These are phyloP conservation scores for Ganoderma resinaceum DNA, from an alignment of 1,284 basidiomycete species.

Conservation along the genomic window DNA sequence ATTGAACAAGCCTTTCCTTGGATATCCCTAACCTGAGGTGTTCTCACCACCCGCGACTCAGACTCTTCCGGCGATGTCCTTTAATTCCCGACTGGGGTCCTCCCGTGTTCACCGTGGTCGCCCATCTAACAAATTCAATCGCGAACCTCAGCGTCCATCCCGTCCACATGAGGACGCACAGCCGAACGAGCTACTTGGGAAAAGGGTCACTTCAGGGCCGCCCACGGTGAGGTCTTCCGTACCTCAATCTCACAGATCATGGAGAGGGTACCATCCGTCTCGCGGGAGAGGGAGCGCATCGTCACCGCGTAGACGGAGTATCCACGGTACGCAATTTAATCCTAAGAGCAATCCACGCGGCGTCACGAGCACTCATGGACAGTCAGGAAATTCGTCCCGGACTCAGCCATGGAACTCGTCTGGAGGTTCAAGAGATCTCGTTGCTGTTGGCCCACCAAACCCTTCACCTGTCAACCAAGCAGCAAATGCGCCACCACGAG, in stretches of 20 bases:
- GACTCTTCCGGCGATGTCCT: slow-evolving; percentile 15
- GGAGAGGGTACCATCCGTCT: neutral
- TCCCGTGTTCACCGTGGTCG: slow-evolving; percentile 13
- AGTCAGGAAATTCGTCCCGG: neutral
- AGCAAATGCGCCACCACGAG: neutral
- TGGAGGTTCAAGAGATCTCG: neutral
- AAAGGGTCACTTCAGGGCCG: slow-evolving; percentile 9
- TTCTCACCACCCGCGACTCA: neutral
- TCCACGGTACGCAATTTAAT: neutral
- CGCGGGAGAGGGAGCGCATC: neutral
- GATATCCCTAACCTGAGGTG: neutral
- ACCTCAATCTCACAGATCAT: slow-evolving; percentile 10
- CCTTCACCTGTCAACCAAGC: too few relatives aligned
- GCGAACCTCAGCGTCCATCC: neutral
- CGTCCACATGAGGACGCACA: slow-evolving; percentile 20
- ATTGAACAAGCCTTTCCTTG: neutral
- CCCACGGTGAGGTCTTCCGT: slow-evolving; percentile 19
- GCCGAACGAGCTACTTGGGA: slow-evolving; percentile 22
- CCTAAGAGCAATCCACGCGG: neutral
- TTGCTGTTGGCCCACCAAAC: neutral
- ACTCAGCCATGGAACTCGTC: neutral
- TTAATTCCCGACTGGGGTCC: slow-evolving; percentile 18
- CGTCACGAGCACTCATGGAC: neutral
- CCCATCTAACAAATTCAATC: slow-evolving; percentile 4
- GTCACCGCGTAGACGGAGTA: neutral